Evolutionary conservation across 345 rosid genomes (phyloP), one percentile per base, ranked within the genome.

Genomic region (Heritiera littoralis): DNA sequence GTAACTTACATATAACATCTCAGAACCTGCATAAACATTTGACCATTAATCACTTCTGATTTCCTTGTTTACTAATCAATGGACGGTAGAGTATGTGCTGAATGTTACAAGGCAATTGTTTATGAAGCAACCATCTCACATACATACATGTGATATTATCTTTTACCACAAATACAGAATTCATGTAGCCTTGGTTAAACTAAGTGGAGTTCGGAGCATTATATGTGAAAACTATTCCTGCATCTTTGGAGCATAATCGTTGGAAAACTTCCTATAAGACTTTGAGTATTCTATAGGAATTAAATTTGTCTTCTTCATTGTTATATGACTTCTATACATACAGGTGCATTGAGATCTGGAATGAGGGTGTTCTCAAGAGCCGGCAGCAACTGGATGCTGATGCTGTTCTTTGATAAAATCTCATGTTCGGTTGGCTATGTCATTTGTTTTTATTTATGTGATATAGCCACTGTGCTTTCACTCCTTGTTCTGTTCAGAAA

Each of bases 301-400:
- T 6, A 20, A 43, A 3, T 1, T 28, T 30, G 18, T 48, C n/a
- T 13, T 41, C 20, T 48, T 28, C 74, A 48, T 7, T 8, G 49
- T 18, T n/a, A 18, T 28, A 32, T 4, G 3, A 11, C 7, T 49
- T 20, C 10, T 35, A 55, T 70, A 59, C 65, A 30, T 71, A 43
- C 85, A 92, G 98, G 87, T 90, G 78, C 78, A 52, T 89, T 28
- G 98, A 92, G 89, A 88, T 83, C 43, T 94, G 98, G 98, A 86
- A 94, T 8, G 88, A 86, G 35, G 98, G 98, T 68, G 78, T 91
- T 86, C 92, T 90, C 61, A 45, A 84, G 35, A 83, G 81, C 85
- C 81, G 89, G 55, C 81, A 90, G 86, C 90, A 82, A 83, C 35
- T 88, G 68, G 90, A 90, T 51, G 74, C 89, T 0, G 89, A 80